These are phyloP conservation scores for Didymella keratinophila DNA, from an alignment of 2,329 filamentous ascomycete genomes.

Conservation along the genomic window DNA sequence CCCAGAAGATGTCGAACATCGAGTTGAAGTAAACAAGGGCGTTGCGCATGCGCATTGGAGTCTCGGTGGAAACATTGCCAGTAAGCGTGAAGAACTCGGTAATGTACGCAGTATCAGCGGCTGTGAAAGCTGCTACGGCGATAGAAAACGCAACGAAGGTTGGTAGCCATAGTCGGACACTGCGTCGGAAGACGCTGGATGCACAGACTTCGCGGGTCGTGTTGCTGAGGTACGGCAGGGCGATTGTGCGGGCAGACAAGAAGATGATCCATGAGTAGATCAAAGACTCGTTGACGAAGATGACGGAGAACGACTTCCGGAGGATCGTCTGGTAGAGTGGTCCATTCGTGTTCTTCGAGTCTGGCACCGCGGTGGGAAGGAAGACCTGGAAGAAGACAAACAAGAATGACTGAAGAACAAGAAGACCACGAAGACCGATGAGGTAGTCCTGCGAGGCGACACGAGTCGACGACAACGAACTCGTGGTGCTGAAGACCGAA, in stretches of 20 bases:
- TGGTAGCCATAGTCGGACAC: constrained; percentile 54
- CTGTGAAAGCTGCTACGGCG: constrained; percentile 48
- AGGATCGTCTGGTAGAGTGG: constrained; percentile 53
- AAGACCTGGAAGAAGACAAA: constrained; percentile 58
- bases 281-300: constrained; percentile 57
- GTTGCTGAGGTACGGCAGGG: constrained; percentile 53
- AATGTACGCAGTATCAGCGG: constrained; percentile 44
- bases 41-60: constrained; percentile 47
- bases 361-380: constrained; percentile 52
- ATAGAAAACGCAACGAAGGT: constrained; percentile 53
- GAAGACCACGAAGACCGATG: constrained; percentile 55
- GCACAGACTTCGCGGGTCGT: constrained; percentile 48
- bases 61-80: constrained; percentile 50
- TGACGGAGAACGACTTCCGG: constrained; percentile 55
- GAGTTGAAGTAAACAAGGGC: constrained; percentile 57
- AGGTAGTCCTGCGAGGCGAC: constrained; percentile 48
- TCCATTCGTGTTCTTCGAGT: constrained; percentile 48
- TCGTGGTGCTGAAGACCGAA: constrained; percentile 24
- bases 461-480: constrained; percentile 18
- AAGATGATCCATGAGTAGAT: constrained; percentile 58
- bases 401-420: constrained; percentile 55
- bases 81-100: constrained; percentile 49
- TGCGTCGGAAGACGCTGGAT: constrained; percentile 53
- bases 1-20: constrained; percentile 58
- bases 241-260: constrained; percentile 55